Percentiles rank a stretch among this genome's conserved stretches.
phyloP scores from a whole-genome alignment of 371 early-diverging fungal species.

The Mucor mucedo region DNA sequence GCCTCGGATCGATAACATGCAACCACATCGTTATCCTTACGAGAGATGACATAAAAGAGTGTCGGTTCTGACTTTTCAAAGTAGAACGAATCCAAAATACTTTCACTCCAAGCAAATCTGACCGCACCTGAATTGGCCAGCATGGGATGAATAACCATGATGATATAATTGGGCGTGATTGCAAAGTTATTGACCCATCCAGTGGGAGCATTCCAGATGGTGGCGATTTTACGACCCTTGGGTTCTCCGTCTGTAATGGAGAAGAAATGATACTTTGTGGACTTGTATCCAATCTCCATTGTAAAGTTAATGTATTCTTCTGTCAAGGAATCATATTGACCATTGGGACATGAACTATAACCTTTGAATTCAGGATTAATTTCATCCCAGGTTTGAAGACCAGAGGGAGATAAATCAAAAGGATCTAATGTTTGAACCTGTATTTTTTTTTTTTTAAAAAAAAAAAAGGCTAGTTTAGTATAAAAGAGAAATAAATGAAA shows the following conservation, averaged over 20 bases:
- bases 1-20: constrained; percentile 68
- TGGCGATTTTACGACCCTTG: constrained; percentile 69
- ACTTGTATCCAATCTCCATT: constrained; percentile 71
- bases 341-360: constrained; percentile 70
- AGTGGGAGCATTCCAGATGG: constrained; percentile 62
- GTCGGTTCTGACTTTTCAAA: constrained; percentile 66
- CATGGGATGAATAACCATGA: constrained; percentile 68
- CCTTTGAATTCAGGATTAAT: constrained; percentile 77
- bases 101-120: constrained; percentile 74
- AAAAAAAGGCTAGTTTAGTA: constrained; percentile 13
- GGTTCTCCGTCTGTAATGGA: constrained; percentile 63
- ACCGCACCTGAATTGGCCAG: constrained; percentile 64
- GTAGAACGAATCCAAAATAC: constrained; percentile 68
- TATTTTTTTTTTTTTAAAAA: not conserved
- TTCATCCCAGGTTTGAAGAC: constrained; percentile 65
- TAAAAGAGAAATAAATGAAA: constrained; percentile 5
- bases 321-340: constrained; percentile 68
- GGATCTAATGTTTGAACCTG: constrained; percentile 78
- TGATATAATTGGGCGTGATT: constrained; percentile 70
- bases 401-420: constrained; percentile 72
- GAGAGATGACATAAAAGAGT: constrained; percentile 72
- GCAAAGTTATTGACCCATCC: constrained; percentile 78
- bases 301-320: constrained; percentile 78
- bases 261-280: constrained; percentile 72
- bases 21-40: constrained; percentile 68